These are phyloP conservation scores for Nicotiana knightiana DNA, from an alignment of 257 asterid genomes.

Conservation along the genomic window DNA sequence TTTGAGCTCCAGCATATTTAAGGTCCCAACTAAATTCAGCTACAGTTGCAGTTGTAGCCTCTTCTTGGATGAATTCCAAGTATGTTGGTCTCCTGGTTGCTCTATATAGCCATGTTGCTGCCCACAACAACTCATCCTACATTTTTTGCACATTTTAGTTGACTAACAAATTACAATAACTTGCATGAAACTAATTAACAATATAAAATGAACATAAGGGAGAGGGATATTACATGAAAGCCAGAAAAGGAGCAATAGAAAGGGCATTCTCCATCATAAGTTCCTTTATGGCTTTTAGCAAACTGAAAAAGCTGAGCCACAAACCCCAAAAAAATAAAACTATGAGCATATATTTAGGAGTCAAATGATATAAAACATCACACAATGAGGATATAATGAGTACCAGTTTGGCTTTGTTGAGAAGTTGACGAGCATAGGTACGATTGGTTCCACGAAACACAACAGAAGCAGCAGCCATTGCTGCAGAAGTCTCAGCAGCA, in stretches of 20 bases:
- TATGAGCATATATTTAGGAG: not conserved
- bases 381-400: not conserved
- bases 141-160: not conserved
- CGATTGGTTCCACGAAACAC: slow-evolving; percentile 35
- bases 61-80: slow-evolving; percentile 47
- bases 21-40: slow-evolving; percentile 88
- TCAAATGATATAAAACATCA: not conserved
- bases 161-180: not conserved
- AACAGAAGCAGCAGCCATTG: slow-evolving; percentile 67
- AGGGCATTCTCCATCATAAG: slow-evolving; percentile 87
- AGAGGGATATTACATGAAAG: slow-evolving; percentile 39
- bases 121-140: slow-evolving; percentile 91
- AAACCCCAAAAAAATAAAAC: not conserved
- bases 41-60: slow-evolving; percentile 50
- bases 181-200: not conserved
- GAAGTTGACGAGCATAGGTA: slow-evolving; percentile 37
- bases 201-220: not conserved
- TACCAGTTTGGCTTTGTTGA: slow-evolving; percentile 41
- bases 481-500: slow-evolving; percentile 75
- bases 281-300: slow-evolving; percentile 56
- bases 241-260: slow-evolving; percentile 91
- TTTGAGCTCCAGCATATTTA: slow-evolving; percentile 72
- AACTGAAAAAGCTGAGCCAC: slow-evolving; percentile 49
- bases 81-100: slow-evolving; percentile 44
- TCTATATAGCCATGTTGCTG: slow-evolving; percentile 76